Percentiles rank a stretch among this genome's conserved stretches.
These are phyloP conservation scores for Neurospora sp. DNA, from an alignment of 495 filamentous ascomycete species.

Conservation along the genomic window DNA sequence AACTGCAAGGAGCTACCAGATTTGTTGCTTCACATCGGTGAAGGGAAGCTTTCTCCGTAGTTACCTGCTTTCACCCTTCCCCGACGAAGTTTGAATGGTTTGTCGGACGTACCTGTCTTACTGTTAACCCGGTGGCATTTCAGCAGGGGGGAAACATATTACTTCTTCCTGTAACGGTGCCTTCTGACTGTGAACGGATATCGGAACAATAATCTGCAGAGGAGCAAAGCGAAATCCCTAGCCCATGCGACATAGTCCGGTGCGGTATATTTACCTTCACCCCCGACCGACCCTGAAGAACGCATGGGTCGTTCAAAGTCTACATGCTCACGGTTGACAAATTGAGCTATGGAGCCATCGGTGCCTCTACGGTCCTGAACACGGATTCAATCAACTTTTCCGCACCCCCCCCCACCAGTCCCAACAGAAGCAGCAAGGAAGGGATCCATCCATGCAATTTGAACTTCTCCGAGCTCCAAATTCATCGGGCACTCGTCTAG, in stretches of 20 bases:
- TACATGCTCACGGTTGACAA: not conserved
- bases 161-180: not conserved
- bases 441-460: not conserved
- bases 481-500: not conserved
- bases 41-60: not conserved
- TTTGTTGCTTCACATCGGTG: not conserved
- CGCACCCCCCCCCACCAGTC: not conserved
- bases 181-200: not conserved
- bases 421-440: not conserved
- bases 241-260: not conserved
- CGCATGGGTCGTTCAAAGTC: not conserved
- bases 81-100: not conserved
- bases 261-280: not conserved
- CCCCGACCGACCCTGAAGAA: not conserved
- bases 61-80: not conserved
- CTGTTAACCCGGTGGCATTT: not conserved
- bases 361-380: not conserved
- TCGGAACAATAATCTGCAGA: not conserved
- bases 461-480: not conserved
- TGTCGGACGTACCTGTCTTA: not conserved
- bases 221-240: not conserved
- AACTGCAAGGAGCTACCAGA: not conserved
- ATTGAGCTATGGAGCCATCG: not conserved
- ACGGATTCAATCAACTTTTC: not conserved
- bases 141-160: not conserved